A percentile compares a stretch with the other conserved stretches of the same genome.
Evolutionary conservation across 192 early-diverging fungal genomes (phyloP).

Genomic region (Geosiphon pyriformis): DNA sequence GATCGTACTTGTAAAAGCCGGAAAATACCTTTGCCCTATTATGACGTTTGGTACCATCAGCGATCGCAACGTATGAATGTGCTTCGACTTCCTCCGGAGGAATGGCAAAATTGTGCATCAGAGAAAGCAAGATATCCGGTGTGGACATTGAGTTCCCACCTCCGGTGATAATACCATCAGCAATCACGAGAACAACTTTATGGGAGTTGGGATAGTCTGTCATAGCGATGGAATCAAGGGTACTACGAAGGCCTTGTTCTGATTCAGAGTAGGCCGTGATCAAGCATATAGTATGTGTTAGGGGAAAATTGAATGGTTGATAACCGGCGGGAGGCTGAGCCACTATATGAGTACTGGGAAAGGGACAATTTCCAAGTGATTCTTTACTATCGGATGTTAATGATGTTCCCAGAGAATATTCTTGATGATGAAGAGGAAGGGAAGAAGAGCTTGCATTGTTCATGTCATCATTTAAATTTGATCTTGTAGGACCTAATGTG

Average conservation of each 20-base stretch:
- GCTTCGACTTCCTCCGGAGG: conserved; percentile 60
- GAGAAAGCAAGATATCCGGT: conserved; percentile 69
- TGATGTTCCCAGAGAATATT: not conserved
- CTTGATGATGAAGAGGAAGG: not conserved
- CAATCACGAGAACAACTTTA: conserved; percentile 75
- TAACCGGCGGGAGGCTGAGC: conserved; percentile 38
- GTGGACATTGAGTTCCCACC: conserved; percentile 72
- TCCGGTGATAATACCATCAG: conserved; percentile 75
- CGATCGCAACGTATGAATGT: conserved; percentile 84
- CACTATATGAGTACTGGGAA: conserved; percentile 31
- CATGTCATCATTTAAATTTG: not conserved
- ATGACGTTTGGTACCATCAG: conserved; percentile 84
- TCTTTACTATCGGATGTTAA: not conserved
- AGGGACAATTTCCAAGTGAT: conserved; percentile 21
- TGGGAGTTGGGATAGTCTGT: conserved; percentile 74
- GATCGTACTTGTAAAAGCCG: conserved; percentile 76
- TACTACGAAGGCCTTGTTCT: conserved; percentile 62
- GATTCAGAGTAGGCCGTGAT: conserved; percentile 80
- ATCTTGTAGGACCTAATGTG: not conserved
- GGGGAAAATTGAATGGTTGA: conserved; percentile 47
- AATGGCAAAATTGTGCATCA: conserved; percentile 69
- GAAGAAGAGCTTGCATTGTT: not conserved
- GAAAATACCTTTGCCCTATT: conserved; percentile 93
- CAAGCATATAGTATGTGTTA: conserved; percentile 62
- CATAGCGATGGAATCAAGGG: conserved; percentile 70